These are phyloP conservation scores for Metschnikowia peoriensis DNA, from an alignment of 805 yeast species.

Conservation along the genomic window DNA sequence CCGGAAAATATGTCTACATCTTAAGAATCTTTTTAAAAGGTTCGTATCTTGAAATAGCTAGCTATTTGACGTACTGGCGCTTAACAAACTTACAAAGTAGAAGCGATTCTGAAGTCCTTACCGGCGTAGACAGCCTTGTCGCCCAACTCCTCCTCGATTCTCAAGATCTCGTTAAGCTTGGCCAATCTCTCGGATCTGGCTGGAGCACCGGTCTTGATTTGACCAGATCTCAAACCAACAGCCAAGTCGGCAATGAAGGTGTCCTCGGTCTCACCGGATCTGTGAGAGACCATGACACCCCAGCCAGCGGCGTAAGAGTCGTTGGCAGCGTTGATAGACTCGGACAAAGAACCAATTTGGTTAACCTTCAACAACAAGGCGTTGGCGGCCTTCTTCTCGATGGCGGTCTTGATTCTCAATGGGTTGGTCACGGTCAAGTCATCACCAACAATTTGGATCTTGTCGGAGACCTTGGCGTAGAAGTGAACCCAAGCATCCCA, in stretches of 20 bases:
- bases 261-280: conserved; percentile 99
- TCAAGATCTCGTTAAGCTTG: conserved; percentile 95
- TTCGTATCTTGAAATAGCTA: conserved; percentile 9
- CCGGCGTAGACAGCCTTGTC: conserved; percentile 97
- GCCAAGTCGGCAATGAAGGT: conserved; percentile 95
- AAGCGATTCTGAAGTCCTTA: conserved; percentile 69
- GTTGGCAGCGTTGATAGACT: conserved; percentile 95
- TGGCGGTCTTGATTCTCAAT: conserved; percentile 88
- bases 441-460: conserved; percentile 92
- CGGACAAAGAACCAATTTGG: conserved; percentile 97
- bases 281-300: conserved; percentile 99
- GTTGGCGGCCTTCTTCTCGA: conserved; percentile 93
- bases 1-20: neutral
- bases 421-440: conserved; percentile 99
- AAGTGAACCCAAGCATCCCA: conserved; percentile 97
- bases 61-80: conserved; percentile 5
- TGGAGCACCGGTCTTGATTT: conserved; percentile 99
- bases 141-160: conserved; percentile 98
- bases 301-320: conserved; percentile 94
- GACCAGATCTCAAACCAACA: conserved; percentile 98
- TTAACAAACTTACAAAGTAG: conserved; percentile 34
- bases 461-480: conserved; percentile 62
- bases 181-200: conserved; percentile 99
- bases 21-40: neutral
- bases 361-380: conserved; percentile 95